phyloP scores from a whole-genome alignment of 768 basidiomycete genomes.

The Exsudoporus frostii region DNA sequence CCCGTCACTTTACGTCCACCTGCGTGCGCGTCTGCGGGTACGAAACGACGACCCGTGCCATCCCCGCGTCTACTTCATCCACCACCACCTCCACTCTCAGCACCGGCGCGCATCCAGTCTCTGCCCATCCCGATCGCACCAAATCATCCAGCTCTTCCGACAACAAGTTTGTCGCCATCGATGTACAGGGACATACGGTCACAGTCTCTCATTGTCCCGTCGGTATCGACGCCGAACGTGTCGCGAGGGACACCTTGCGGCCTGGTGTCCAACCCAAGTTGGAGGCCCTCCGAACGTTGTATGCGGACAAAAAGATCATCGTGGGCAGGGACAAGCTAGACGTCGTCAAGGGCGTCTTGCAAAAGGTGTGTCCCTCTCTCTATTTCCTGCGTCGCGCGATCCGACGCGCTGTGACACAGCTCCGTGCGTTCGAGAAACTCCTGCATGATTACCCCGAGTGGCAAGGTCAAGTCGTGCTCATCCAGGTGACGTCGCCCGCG shows the following conservation, averaged over 20 bases:
- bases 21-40: slow-evolving; percentile 96
- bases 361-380: slow-evolving; percentile 60
- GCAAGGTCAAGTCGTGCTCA: slow-evolving; percentile 85
- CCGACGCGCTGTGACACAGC: slow-evolving; percentile 37
- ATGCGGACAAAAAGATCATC: slow-evolving; percentile 97
- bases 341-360: slow-evolving; percentile 96
- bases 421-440: slow-evolving; percentile 94
- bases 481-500: slow-evolving; percentile 86
- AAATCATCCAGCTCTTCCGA: slow-evolving; percentile 1
- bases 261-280: slow-evolving; percentile 90
- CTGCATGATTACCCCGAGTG: slow-evolving; percentile 92
- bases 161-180: slow-evolving; percentile 49
- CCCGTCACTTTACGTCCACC: slow-evolving; percentile 90
- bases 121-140: slow-evolving; percentile 6
- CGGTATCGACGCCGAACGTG: slow-evolving; percentile 90
- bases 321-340: slow-evolving; percentile 97
- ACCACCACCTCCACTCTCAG: slow-evolving; percentile 7
- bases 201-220: slow-evolving; percentile 90
- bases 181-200: slow-evolving; percentile 82
- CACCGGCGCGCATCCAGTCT: neutral
- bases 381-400: neutral
- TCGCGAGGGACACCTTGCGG: slow-evolving; percentile 75
- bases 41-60: slow-evolving; percentile 55
- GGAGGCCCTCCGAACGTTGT: slow-evolving; percentile 75
- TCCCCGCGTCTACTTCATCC: neutral